A percentile compares a stretch with the other conserved stretches of the same genome.
Evolutionary conservation across 1,284 basidiomycete genomes (phyloP).

Genomic region (Porodaedalea pini): DNA sequence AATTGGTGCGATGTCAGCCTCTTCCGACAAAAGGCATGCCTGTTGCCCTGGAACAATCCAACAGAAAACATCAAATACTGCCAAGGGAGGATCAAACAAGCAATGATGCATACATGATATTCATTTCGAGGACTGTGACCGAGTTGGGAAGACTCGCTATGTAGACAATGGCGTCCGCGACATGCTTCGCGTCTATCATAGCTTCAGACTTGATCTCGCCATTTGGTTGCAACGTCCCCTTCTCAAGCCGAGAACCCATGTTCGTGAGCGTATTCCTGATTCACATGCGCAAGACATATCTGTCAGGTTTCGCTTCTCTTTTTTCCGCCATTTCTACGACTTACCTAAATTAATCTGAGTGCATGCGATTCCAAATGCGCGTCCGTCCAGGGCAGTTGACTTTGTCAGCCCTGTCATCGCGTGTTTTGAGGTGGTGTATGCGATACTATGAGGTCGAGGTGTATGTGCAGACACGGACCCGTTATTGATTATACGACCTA

Average conservation of each 20-base stretch:
- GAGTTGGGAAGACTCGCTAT: constrained; percentile 64
- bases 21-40: constrained; percentile 60
- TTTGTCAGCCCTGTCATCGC: constrained; percentile 75
- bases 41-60: constrained; percentile 41
- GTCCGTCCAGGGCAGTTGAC: constrained; percentile 71
- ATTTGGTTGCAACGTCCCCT: constrained; percentile 65
- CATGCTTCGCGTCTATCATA: constrained; percentile 65
- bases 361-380: constrained; percentile 67
- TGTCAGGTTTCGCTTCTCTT: constrained; percentile 1
- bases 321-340: constrained; percentile 21
- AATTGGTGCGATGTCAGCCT: constrained; percentile 38
- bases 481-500: constrained; percentile 80
- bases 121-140: constrained; percentile 68
- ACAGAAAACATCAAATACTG: background rate
- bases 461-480: constrained; percentile 74
- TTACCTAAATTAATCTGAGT: constrained; percentile 80
- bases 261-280: constrained; percentile 66
- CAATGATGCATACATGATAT: constrained; percentile 61
- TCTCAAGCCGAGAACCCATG: constrained; percentile 43
- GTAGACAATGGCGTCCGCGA: constrained; percentile 67
- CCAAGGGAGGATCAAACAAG: background rate
- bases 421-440: constrained; percentile 79
- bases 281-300: background rate
- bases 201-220: constrained; percentile 59
- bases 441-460: constrained; percentile 62